Evolutionary conservation across 2,329 filamentous ascomycete genomes (phyloP).

Genomic region (Penicillium sp.): DNA sequence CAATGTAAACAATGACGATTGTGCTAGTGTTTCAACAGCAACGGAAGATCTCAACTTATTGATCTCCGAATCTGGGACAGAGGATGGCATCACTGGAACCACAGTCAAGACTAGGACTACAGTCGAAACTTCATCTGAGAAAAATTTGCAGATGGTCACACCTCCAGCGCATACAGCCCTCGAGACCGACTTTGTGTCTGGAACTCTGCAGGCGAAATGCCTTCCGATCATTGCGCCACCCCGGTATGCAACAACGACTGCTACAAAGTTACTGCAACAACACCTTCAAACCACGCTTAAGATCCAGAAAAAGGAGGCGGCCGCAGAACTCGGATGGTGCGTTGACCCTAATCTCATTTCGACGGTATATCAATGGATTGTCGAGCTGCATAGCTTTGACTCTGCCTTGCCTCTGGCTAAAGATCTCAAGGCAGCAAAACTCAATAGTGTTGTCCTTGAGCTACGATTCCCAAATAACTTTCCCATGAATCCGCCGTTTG

Average conservation of each 20-base stretch:
- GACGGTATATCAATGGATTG: conserved; percentile 88
- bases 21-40: conserved; percentile 50
- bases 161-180: background rate
- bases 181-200: conserved; percentile 64
- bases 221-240: conserved; percentile 68
- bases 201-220: conserved; percentile 59
- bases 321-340: conserved; percentile 78
- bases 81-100: background rate
- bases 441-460: conserved; percentile 75
- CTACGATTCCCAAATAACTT: conserved; percentile 76
- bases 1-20: conserved; percentile 30
- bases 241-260: conserved; percentile 61
- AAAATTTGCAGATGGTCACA: background rate
- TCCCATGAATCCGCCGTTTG: conserved; percentile 78
- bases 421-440: conserved; percentile 66
- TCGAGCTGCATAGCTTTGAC: conserved; percentile 84
- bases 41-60: conserved; percentile 49
- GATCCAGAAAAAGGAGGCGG: conserved; percentile 60
- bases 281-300: conserved; percentile 66
- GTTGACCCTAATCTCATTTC: conserved; percentile 65
- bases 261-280: conserved; percentile 62
- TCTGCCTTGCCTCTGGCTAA: conserved; percentile 64
- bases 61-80: conserved; percentile 25
- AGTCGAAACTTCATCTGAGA: background rate
- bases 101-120: background rate